Evolutionary conservation across 345 rosid species (phyloP), one percentile per base, ranked within the genome.

Genomic region (Gossypium mustelinum): DNA sequence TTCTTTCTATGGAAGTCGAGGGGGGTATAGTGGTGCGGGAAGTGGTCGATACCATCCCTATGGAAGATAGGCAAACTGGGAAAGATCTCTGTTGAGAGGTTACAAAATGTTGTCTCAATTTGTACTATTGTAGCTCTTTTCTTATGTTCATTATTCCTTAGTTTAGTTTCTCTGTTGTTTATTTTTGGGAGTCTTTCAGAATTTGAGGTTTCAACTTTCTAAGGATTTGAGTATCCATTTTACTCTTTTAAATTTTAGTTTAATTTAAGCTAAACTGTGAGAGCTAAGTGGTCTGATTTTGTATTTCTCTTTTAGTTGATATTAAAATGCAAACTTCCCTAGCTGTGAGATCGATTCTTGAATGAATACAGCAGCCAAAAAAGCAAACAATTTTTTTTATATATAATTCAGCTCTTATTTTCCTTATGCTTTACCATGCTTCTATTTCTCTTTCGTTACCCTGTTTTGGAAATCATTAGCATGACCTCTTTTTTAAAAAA

Each of bases 41-140:
- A 84, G 84, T 7, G 85, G 93, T 58, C 82, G 98, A 65, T 94
- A 94, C 68, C 98, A 94, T 77, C 98, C 98, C 9, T 94, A 94
- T 14, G 90, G 89, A 71, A 89, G 97, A 84, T 94, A 90, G 85
- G 85, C 78, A 54, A 60, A 17, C 41, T 50, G 47, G 44, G 44
- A 25, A 61, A 62, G 20, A 7, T 11, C 18, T 18, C 61, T 13
- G 7, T 50, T 13, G 14, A 11, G 47, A 20, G 18, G 60, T 50
- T 74, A 18, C 12, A 50, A 29, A n/a, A 50, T 70, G 73, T 70
- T 52, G 73, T 52, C 73, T 51, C 47, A 51, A 7, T 70, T 52
- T 70, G 73, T 69, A 69, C 60, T 45, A 24, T 51, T 69, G 73
- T 70, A 70, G 61, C 61, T 29, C 61, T 9, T 27, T 70, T 70